A percentile compares a stretch with the other conserved stretches of the same genome.
Evolutionary conservation across 495 filamentous ascomycete species (phyloP).

Genomic region (Penicillium robsamsonii): DNA sequence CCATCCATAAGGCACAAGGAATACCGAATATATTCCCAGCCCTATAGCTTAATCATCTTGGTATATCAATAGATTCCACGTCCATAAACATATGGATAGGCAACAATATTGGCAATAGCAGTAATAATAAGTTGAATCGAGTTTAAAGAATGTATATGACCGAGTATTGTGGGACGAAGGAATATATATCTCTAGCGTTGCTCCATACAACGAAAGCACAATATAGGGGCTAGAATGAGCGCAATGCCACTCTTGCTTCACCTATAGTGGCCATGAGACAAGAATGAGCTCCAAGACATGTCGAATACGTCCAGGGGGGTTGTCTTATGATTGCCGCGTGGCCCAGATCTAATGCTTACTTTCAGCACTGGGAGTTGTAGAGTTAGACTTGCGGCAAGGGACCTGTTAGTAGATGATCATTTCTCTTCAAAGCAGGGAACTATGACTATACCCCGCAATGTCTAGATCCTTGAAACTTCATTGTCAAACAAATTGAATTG

Average conservation of each 20-base stretch:
- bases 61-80: neutral
- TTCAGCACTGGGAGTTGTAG: neutral
- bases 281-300: neutral
- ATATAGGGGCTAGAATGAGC: neutral
- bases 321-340: neutral
- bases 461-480: neutral
- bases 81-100: neutral
- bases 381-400: neutral
- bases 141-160: neutral
- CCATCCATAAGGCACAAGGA: neutral
- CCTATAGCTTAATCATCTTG: neutral
- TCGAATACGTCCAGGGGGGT: neutral
- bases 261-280: neutral
- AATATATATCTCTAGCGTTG: neutral
- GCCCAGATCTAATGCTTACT: neutral
- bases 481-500: conserved; percentile 13
- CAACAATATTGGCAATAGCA: neutral
- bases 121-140: neutral
- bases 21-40: neutral
- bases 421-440: neutral
- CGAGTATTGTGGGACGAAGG: neutral
- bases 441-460: conserved; percentile 8
- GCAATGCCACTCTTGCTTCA: neutral
- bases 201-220: neutral
- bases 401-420: conserved; percentile 4